Conservation (phyloP, 306 rosid genomes). For the Luffa acutangula region DNA sequence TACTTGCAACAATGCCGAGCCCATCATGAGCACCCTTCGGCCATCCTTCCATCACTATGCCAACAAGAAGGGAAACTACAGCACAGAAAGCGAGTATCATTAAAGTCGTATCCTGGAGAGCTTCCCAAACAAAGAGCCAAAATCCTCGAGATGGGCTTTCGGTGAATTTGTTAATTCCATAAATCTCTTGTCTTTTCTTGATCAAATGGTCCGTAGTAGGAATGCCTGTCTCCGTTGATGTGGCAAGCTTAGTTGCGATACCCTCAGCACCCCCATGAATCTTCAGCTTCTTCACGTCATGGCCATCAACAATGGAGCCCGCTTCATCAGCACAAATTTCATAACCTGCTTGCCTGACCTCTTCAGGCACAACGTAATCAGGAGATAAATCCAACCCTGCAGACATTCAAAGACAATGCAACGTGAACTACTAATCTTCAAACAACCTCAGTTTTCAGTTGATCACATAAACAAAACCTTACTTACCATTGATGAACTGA, state of each 20-base stretch:
- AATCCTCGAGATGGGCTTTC: conserved; percentile 80
- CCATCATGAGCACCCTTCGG: conserved; percentile 99
- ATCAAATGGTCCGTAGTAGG: conserved; percentile 53
- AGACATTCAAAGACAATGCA: conserved; percentile 11
- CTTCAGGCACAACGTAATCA: conserved; percentile 70
- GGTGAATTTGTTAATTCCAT: conserved; percentile 77
- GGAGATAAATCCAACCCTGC: conserved; percentile 60
- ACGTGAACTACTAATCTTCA: neutral
- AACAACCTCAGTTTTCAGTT: neutral
- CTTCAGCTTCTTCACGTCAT: conserved; percentile 73
- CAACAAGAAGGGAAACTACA: conserved; percentile 70
- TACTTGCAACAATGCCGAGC: conserved; percentile 96
- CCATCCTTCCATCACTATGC: conserved; percentile 89
- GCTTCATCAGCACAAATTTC: conserved; percentile 78
- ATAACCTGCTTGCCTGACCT: conserved; percentile 78
- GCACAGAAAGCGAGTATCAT: conserved; percentile 91
- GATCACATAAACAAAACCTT: conserved; percentile 13
- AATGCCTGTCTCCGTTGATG: conserved; percentile 52
- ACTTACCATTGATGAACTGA: conserved; percentile 87
- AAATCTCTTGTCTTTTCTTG: conserved; percentile 53
- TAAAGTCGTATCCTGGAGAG: conserved; percentile 93
- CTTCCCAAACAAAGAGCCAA: conserved; percentile 90
- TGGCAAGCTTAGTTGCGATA: conserved; percentile 46
- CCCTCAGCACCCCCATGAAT: conserved; percentile 64
- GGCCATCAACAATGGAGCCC: conserved; percentile 75